Percentiles rank a stretch among this genome's conserved stretches.
These are phyloP conservation scores for Teratosphaeria pseudoeucalypti DNA, from an alignment of 2,329 filamentous ascomycete species.

Conservation along the genomic window DNA sequence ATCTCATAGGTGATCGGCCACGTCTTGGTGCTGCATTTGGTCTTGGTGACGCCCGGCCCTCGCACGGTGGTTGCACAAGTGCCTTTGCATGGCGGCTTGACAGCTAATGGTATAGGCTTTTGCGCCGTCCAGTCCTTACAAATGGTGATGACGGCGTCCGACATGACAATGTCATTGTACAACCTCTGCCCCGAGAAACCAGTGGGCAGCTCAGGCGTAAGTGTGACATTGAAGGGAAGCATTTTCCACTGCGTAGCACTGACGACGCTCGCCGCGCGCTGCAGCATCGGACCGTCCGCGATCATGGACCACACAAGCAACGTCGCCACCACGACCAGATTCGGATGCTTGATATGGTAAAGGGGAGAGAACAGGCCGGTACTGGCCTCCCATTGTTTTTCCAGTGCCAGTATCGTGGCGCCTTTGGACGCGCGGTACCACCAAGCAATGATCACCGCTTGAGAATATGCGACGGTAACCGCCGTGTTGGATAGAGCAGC, in stretches of 20 bases:
- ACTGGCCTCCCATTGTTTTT: conserved; percentile 7
- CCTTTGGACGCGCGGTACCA: conserved; percentile 7
- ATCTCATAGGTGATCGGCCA: background rate
- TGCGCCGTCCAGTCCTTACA: background rate
- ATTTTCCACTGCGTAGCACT: conserved; percentile 1
- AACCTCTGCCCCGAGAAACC: conserved; percentile 4
- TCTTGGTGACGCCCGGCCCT: background rate
- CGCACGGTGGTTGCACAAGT: background rate
- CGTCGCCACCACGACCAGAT: background rate
- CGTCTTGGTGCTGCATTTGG: background rate
- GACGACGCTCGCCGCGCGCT: conserved; percentile 4
- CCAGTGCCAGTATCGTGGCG: conserved; percentile 3
- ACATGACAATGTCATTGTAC: background rate
- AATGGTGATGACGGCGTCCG: background rate
- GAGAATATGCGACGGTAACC: conserved; percentile 3
- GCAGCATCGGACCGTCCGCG: conserved; percentile 7
- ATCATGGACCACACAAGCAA: conserved; percentile 2
- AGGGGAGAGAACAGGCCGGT: conserved; percentile 2
- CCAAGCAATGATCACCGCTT: conserved; percentile 5
- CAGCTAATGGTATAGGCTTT: background rate
- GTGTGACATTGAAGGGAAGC: conserved; percentile 1
- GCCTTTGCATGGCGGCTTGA: background rate
- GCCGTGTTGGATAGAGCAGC: conserved; percentile 4
- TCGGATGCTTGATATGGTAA: conserved; percentile 1
- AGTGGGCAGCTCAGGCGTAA: conserved; percentile 5